Evolutionary conservation across 2,329 filamentous ascomycete species (phyloP).

Genomic region (Aspergillus ibericus): DNA sequence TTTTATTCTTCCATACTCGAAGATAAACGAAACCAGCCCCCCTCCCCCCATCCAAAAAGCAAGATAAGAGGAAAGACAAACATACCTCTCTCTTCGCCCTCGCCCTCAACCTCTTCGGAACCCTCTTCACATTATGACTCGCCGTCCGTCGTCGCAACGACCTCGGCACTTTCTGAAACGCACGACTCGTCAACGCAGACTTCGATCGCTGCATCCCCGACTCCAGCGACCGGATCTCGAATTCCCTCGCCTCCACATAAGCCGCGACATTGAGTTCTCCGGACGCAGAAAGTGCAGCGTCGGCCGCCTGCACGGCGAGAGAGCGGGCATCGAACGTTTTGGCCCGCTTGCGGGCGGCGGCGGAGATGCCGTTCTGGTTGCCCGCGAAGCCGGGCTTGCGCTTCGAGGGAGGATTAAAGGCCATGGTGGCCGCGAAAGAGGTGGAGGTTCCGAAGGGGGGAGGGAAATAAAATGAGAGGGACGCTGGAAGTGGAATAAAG

Average conservation of each 20-base stretch:
- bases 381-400: constrained; percentile 30
- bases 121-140: constrained; percentile 89
- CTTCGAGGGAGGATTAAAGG: constrained; percentile 31
- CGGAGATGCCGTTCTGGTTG: constrained; percentile 18
- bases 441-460: not conserved
- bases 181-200: constrained; percentile 62
- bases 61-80: not conserved
- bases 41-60: too few relatives aligned
- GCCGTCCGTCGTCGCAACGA: constrained; percentile 82
- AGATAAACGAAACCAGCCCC: not conserved
- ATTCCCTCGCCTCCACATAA: constrained; percentile 82
- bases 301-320: constrained; percentile 46
- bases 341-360: constrained; percentile 42
- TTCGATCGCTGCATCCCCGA: constrained; percentile 77
- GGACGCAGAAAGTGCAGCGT: constrained; percentile 54
- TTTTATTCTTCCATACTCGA: not conserved
- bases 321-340: constrained; percentile 46
- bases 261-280: constrained; percentile 82
- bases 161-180: constrained; percentile 88
- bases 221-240: constrained; percentile 84
- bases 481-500: not conserved
- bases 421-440: constrained; percentile 28
- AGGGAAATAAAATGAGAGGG: not conserved
- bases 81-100: constrained; percentile 65
- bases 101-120: constrained; percentile 73